A percentile compares a stretch with the other conserved stretches of the same genome.
These are phyloP conservation scores for Aegilops bicornis DNA, from an alignment of 176 grass and related monocot genomes.

Conservation along the genomic window DNA sequence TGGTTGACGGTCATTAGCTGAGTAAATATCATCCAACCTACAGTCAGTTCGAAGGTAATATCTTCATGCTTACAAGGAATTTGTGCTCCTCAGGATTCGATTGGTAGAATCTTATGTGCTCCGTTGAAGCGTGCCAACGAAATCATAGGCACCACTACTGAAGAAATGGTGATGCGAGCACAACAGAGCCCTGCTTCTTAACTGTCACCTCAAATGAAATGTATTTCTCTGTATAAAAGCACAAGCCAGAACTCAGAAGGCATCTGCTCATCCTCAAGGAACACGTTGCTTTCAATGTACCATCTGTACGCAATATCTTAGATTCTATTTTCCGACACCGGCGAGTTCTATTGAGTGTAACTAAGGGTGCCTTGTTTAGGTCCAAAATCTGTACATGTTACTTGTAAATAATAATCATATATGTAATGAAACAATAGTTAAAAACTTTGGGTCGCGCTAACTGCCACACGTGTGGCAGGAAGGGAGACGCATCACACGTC, in stretches of 20 bases:
- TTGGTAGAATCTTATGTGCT: conserved; percentile 48
- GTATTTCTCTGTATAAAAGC: conserved; percentile 1
- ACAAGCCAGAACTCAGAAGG: background rate
- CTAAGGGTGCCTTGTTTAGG: background rate
- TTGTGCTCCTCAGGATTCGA: conserved; percentile 59
- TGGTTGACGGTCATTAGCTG: background rate
- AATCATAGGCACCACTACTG: conserved; percentile 86
- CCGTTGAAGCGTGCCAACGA: conserved; percentile 72
- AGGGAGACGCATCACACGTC: no score
- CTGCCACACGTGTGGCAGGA: no score
- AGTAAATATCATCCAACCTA: background rate
- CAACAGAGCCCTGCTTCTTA: conserved; percentile 26
- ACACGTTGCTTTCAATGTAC: background rate
- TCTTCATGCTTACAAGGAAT: background rate
- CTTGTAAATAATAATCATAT: conserved; percentile 30
- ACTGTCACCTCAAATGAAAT: background rate
- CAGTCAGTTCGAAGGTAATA: background rate
- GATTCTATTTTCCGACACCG: background rate
- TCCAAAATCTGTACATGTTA: background rate
- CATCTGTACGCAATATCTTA: no score
- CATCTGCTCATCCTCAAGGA: background rate
- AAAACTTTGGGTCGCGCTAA: background rate
- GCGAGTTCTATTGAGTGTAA: background rate
- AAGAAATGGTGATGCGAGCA: conserved; percentile 80
- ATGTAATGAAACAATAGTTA: background rate